Percentiles rank a stretch among this genome's conserved stretches.
Conservation (phyloP, 495 filamentous ascomycete species). For the Annulohypoxylon stygium region DNA sequence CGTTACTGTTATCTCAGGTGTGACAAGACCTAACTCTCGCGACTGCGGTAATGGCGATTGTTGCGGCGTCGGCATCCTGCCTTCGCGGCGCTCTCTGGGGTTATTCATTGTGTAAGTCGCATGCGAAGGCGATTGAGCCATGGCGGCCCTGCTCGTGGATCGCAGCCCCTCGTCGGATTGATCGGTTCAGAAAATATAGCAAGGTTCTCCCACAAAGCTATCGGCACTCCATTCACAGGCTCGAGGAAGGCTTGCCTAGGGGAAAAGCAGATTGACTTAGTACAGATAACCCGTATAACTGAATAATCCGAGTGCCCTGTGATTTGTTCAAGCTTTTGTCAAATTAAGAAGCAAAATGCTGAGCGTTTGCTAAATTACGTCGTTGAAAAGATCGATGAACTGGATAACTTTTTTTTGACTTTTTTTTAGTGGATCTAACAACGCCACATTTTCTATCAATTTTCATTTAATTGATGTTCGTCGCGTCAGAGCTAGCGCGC, state of each 20-base stretch:
- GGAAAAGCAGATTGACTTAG: neutral
- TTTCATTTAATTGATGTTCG: conserved; percentile 11
- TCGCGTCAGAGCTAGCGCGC: conserved; percentile 35
- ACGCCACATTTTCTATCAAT: conserved; percentile 36
- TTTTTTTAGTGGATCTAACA: conserved; percentile 45
- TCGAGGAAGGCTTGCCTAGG: no score
- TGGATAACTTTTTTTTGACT: conserved; percentile 26
- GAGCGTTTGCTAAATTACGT: conserved; percentile 10
- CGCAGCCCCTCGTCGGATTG: conserved; percentile 7
- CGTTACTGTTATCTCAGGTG: conserved; percentile 57
- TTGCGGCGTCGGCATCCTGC: conserved; percentile 22
- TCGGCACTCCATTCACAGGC: conserved; percentile 32
- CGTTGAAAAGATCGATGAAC: conserved; percentile 21
- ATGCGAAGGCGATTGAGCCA: conserved; percentile 44
- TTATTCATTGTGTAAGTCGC: conserved; percentile 43
- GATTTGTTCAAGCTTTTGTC: conserved; percentile 5
- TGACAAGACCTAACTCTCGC: conserved; percentile 70
- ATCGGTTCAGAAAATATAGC: conserved; percentile 6
- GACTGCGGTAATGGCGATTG: conserved; percentile 65
- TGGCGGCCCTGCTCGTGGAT: conserved; percentile 20
- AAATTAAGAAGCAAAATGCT: neutral
- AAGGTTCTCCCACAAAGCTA: conserved; percentile 26
- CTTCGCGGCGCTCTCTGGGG: conserved; percentile 29
- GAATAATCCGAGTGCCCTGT: neutral
- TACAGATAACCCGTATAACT: neutral